Conservation (phyloP, 371 early-diverging fungal genomes). For the Racocetra persica region DNA sequence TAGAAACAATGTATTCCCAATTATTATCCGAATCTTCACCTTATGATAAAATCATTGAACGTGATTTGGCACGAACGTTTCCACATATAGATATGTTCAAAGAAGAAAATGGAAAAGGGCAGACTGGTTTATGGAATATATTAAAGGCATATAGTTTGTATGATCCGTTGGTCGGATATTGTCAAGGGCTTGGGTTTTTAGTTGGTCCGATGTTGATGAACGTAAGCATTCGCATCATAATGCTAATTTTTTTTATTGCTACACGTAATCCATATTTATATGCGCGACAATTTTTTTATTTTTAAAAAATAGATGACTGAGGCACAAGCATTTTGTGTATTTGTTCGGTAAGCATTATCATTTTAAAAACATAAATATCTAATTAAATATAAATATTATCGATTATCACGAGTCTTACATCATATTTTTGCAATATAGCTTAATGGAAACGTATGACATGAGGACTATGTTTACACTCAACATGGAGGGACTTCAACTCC, state of each 20-base stretch:
- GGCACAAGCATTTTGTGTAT: constrained; percentile 89
- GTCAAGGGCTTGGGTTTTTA: constrained; percentile 96
- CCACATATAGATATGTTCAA: constrained; percentile 88
- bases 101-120: constrained; percentile 85
- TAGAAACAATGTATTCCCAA: constrained; percentile 87
- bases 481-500: constrained; percentile 43
- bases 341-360: constrained; percentile 61
- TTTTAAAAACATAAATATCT: not conserved
- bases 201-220: constrained; percentile 93
- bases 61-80: constrained; percentile 93
- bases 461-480: constrained; percentile 48
- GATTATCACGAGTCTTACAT: not conserved
- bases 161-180: constrained; percentile 93
- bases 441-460: constrained; percentile 93
- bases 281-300: too few species aligned
- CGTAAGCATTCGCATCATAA: constrained; percentile 29
- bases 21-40: constrained; percentile 80
- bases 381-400: not conserved
- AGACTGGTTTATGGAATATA: constrained; percentile 81
- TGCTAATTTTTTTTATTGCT: not conserved
- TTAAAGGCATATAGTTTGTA: constrained; percentile 92
- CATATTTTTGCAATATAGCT: constrained; percentile 27
- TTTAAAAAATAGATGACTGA: constrained; percentile 77
- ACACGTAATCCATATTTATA: not conserved
- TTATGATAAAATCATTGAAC: constrained; percentile 87